Evolutionary conservation across 2,329 filamentous ascomycete genomes (phyloP).

Genomic region (Fusarium poae): DNA sequence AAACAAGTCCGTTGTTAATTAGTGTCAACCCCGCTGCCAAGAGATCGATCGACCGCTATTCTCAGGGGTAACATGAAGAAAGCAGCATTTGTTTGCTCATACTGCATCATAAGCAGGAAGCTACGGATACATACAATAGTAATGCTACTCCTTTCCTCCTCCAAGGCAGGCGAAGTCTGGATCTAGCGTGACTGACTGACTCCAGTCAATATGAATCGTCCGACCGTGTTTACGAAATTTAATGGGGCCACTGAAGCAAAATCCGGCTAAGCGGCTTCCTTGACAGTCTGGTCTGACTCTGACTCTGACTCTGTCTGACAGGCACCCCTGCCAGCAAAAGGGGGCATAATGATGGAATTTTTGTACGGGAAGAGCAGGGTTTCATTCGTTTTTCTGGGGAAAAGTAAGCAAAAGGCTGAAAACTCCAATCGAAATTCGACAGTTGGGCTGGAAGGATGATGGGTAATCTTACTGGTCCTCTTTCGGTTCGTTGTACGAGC

Average conservation of each 20-base stretch:
- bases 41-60: slow-evolving; percentile 32
- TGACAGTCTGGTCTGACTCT: not conserved
- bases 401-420: slow-evolving; percentile 10
- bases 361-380: not conserved
- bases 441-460: not conserved
- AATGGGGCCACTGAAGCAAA: not conserved
- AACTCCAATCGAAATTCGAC: not conserved
- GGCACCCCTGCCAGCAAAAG: not conserved
- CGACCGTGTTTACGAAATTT: not conserved
- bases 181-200: slow-evolving; percentile 2
- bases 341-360: slow-evolving; percentile 4
- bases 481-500: not conserved
- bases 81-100: not conserved
- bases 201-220: slow-evolving; percentile 1
- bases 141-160: too few relatives aligned
- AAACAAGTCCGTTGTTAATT: not conserved
- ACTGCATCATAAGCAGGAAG: not conserved
- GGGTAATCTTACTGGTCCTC: slow-evolving; percentile 1
- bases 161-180: not conserved
- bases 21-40: slow-evolving; percentile 21
- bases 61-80: slow-evolving; percentile 31
- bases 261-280: slow-evolving; percentile 20
- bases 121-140: too few relatives aligned
- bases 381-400: slow-evolving; percentile 20
- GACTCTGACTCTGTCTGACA: too few relatives aligned